Base-by-base conservation (phyloP, 108 stramenopile genomes). In the Halocafeteria seosinensis region DNA sequence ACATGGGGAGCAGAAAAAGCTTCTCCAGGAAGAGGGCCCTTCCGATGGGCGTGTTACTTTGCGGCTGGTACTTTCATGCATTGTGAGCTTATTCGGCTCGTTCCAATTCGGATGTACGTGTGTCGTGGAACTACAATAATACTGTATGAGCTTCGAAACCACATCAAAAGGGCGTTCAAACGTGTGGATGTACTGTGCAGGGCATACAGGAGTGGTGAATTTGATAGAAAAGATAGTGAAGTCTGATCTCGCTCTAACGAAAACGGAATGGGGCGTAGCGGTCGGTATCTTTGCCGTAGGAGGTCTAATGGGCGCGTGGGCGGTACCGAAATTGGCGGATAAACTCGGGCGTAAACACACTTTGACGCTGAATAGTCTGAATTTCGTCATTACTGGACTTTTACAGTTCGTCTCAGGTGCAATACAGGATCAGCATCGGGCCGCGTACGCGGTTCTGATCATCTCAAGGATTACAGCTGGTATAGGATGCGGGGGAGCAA, bases 381-480 rank as follows among this genome's bases (percentile, higher is more conserved):
- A 35, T 33, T 59, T 59, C 57, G 23, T 59, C 12, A 17, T 59
- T 12, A 3, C 2, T 21, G 57, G 57, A 4, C 34, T 2, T 21
- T 35, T 59, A 12, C 2, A 27, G 57, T 27, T 59, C 2, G 2
- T 8, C 13, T 4, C 12, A 2, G 5, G 57, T 21, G 17, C 13
- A n/a, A 24, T 30, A 17, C 13, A 17, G 12, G 1, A 2, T 21
- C 23, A 17, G 21, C 2, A 62, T 25, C 32, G 69, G 60, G 87
- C 91, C 0, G 78, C 71, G 2, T 75, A 75, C 53, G 78, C 63
- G 55, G 69, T 82, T 25, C 73, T 97, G 32, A 85, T 89, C 34
- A 57, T 80, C 3, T 82, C 83, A 4, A 78, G 95, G 34, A 78
- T 89, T n/a, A 57, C 91, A 30, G 81, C 89, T 73, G 95, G 95